A percentile compares a stretch with the other conserved stretches of the same genome.
Conservation (phyloP, 73 alveolate genomes). For the Paramecium tetraurelia region DNA sequence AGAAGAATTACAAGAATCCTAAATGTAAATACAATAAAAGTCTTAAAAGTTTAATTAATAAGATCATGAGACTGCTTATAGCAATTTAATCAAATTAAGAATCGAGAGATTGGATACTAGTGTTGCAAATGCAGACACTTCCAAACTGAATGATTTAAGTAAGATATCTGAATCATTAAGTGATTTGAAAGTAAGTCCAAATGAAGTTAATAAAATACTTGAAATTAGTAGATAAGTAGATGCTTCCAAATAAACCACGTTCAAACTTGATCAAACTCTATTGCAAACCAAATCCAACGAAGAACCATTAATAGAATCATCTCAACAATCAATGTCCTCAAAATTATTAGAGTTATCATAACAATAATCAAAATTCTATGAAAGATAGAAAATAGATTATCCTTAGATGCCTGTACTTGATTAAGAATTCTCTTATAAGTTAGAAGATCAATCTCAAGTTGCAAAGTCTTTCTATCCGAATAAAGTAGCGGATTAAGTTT, state of each 20-base stretch:
- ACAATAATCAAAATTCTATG: neutral
- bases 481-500: neutral
- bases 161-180: conserved; percentile 1
- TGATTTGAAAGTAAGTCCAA: neutral
- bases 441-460: neutral
- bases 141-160: neutral
- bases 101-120: neutral
- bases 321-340: neutral
- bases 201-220: neutral
- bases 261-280: neutral
- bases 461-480: neutral
- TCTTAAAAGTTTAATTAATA: neutral
- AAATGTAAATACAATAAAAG: neutral
- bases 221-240: neutral
- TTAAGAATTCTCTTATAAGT: neutral
- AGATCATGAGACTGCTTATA: neutral
- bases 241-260: neutral
- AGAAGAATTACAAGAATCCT: conserved; percentile 10
- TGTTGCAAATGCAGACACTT: neutral
- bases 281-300: neutral
- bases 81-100: neutral
- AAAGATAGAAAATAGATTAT: neutral
- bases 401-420: neutral
- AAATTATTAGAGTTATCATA: neutral
- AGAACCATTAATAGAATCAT: neutral